phyloP scores from a whole-genome alignment of 257 asterid species.

The Schizonepeta tenuifolia region DNA sequence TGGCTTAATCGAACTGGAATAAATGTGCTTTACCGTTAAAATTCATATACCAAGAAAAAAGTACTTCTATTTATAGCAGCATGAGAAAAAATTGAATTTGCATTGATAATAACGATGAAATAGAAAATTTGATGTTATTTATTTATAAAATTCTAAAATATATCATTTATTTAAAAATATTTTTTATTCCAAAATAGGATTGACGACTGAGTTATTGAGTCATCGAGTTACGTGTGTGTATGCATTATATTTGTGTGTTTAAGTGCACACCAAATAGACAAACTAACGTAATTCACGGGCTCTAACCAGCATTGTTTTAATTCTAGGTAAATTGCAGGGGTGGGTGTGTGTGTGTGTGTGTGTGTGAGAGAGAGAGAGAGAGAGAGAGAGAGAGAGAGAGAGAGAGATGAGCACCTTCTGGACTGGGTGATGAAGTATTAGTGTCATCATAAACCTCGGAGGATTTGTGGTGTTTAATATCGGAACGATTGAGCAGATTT shows the following conservation, averaged over 20 bases:
- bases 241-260: not conserved
- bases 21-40: not conserved
- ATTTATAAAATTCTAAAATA: no score
- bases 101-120: no score
- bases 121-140: no score
- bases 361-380: no score
- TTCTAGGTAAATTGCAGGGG: no score
- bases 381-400: not conserved
- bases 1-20: no score
- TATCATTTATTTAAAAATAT: no score
- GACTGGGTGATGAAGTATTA: conserved; percentile 50
- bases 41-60: no score
- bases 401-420: conserved; percentile 55
- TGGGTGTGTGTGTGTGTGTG: no score
- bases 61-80: no score
- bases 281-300: not conserved
- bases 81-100: no score
- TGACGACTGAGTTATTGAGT: not conserved
- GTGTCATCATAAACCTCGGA: conserved; percentile 31
- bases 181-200: no score
- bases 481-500: conserved; percentile 53
- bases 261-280: not conserved
- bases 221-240: not conserved
- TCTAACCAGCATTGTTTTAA: not conserved
- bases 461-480: conserved; percentile 48